Evolutionary conservation across 495 filamentous ascomycete species (phyloP).

Genomic region (Aspergillus campestris): DNA sequence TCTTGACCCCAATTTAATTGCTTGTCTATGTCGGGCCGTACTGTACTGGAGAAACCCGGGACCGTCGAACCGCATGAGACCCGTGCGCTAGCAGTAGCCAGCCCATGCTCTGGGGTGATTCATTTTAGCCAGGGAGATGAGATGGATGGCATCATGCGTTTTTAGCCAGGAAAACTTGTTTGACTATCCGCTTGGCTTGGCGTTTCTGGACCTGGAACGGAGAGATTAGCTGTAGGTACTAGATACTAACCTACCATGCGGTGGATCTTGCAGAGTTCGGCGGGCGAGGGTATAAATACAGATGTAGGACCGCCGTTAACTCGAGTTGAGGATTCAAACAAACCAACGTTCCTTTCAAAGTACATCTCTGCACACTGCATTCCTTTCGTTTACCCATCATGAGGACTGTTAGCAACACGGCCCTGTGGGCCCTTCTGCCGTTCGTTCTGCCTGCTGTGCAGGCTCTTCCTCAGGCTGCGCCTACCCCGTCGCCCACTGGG

Average conservation of each 20-base stretch:
- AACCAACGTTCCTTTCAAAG: not conserved
- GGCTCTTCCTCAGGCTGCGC: slow-evolving; percentile 9
- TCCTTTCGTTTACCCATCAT: slow-evolving; percentile 1
- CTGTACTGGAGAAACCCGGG: not conserved
- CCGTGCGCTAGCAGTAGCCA: too few species aligned
- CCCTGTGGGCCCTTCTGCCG: slow-evolving; percentile 4
- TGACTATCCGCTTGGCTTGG: not conserved
- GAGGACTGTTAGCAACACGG: slow-evolving; percentile 7
- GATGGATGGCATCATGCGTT: too few species aligned
- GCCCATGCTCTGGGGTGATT: too few species aligned
- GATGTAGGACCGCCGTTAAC: too few species aligned
- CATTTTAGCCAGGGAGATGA: too few species aligned
- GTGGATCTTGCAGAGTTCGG: too few species aligned
- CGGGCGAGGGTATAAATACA: too few species aligned
- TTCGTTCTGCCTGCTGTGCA: slow-evolving; percentile 8
- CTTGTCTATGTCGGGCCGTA: not conserved
- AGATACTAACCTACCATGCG: too few species aligned
- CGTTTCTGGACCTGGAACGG: not conserved
- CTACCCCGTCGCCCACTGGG: slow-evolving; percentile 5
- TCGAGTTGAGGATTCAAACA: not conserved
- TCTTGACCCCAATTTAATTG: not conserved
- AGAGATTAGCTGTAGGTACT: too few species aligned
- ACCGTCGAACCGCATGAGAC: too few species aligned
- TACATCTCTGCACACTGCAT: not conserved
- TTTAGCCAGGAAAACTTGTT: too few species aligned